These are phyloP conservation scores for Wickerhamiella cacticola DNA, from an alignment of 805 yeast genomes.

Conservation along the genomic window DNA sequence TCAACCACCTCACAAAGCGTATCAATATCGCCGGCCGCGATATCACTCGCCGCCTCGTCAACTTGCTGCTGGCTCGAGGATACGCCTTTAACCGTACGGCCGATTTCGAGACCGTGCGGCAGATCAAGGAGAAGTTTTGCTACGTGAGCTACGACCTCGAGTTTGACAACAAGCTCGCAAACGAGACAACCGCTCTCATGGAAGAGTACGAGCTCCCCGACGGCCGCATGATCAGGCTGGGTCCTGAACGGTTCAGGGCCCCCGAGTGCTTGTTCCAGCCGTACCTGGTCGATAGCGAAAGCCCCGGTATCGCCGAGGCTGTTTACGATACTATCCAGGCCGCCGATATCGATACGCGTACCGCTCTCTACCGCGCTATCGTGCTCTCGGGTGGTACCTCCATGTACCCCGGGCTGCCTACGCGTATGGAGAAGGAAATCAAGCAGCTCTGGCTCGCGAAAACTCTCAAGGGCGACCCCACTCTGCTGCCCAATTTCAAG, in stretches of 20 bases:
- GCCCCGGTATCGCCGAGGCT: constrained; percentile 91
- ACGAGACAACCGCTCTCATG: constrained; percentile 90
- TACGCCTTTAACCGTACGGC: constrained; percentile 98
- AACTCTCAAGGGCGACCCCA: constrained; percentile 76
- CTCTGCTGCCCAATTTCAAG: constrained; percentile 73
- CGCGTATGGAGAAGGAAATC: constrained; percentile 87
- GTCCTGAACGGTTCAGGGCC: constrained; percentile 92
- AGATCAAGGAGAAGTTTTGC: constrained; percentile 90
- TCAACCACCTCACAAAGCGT: constrained; percentile 83
- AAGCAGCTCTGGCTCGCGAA: constrained; percentile 91
- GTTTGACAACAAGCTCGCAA: constrained; percentile 73
- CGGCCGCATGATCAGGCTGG: constrained; percentile 86
- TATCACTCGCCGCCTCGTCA: constrained; percentile 91
- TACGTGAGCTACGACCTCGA: constrained; percentile 91
- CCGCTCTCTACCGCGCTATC: constrained; percentile 78
- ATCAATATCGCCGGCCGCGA: constrained; percentile 97
- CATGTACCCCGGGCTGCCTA: constrained; percentile 97
- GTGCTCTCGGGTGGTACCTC: constrained; percentile 96
- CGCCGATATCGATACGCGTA: constrained; percentile 87
- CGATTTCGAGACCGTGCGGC: constrained; percentile 96
- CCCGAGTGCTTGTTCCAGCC: constrained; percentile 98
- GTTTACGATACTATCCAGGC: constrained; percentile 85
- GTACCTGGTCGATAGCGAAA: constrained; percentile 85
- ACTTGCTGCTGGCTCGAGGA: constrained; percentile 82
- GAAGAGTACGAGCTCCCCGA: constrained; percentile 91